Conservation (phyloP, 352 stramenopile species). For the Phytopythium oedochilum region DNA sequence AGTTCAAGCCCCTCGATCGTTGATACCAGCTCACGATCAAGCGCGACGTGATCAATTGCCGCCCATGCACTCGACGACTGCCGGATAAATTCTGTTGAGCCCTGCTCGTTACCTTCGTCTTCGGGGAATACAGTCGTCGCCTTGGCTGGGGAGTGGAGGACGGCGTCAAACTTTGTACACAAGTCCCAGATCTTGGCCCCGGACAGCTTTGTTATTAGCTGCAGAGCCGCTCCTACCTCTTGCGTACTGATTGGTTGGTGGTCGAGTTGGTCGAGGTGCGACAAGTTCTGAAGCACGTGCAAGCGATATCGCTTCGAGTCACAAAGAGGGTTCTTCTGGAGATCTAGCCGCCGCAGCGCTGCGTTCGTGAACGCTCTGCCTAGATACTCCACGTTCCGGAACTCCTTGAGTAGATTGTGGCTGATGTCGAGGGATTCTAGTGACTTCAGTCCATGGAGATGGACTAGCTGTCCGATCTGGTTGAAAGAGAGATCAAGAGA, state of each 20-base stretch:
- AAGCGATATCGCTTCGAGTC: conserved; percentile 62
- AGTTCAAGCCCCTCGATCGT: conserved; percentile 50
- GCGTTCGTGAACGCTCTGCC: conserved; percentile 12
- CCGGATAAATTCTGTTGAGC: too few species aligned
- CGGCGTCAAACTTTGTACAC: not conserved
- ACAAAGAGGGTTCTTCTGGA: conserved; percentile 71
- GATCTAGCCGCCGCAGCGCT: conserved; percentile 34
- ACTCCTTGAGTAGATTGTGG: conserved; percentile 56
- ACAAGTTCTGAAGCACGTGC: conserved; percentile 48
- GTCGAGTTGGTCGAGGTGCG: conserved; percentile 40
- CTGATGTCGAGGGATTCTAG: conserved; percentile 51
- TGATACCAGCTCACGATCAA: conserved; percentile 58
- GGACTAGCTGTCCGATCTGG: conserved; percentile 32
- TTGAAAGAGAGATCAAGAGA: conserved; percentile 73
- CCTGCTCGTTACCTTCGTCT: conserved; percentile 16
- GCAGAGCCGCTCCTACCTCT: conserved; percentile 27
- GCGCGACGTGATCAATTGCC: conserved; percentile 52
- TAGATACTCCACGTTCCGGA: conserved; percentile 51
- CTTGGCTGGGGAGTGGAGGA: not conserved
- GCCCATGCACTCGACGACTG: too few species aligned
- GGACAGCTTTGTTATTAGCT: conserved; percentile 45
- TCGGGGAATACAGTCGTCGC: conserved; percentile 11
- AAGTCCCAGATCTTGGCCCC: conserved; percentile 36
- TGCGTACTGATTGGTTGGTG: conserved; percentile 37
- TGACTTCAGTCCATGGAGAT: conserved; percentile 28